Percentiles rank a stretch among this genome's conserved stretches.
Conservation (phyloP, 345 rosid genomes). For the Trapa incisa region DNA sequence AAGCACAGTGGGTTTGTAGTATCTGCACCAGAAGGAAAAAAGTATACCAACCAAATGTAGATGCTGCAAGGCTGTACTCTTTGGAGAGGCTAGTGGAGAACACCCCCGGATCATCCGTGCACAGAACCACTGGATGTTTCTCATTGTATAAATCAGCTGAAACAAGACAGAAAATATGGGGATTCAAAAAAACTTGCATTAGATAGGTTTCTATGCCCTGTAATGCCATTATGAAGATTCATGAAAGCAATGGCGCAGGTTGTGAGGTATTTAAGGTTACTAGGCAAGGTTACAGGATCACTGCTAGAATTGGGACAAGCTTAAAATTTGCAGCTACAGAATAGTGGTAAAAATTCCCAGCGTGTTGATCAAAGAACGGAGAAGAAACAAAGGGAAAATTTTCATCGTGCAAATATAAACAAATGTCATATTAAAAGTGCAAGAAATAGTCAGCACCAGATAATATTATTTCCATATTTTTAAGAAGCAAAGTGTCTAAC, state of each 20-base stretch:
- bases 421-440: not conserved
- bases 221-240: too few species aligned
- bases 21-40: not conserved
- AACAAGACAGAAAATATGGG: not conserved
- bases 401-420: not conserved
- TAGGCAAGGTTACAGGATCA: too few species aligned
- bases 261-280: too few species aligned
- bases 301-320: too few species aligned
- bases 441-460: not conserved
- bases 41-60: conserved; percentile 52
- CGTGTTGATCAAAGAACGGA: too few species aligned
- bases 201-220: not conserved
- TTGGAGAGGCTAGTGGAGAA: conserved; percentile 67
- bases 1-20: not conserved
- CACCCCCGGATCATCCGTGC: conserved; percentile 89
- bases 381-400: too few species aligned
- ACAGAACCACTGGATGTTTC: conserved; percentile 62
- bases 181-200: not conserved
- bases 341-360: too few species aligned
- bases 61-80: conserved; percentile 62
- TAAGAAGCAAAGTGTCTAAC: conserved; percentile 26
- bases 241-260: too few species aligned
- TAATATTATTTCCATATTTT: not conserved
- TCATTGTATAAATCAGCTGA: conserved; percentile 60
- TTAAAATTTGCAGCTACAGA: too few species aligned